Evolutionary conservation across 371 early-diverging fungal species (phyloP), one percentile per base, ranked within the genome.

Genomic region (Mortierella sp.): DNA sequence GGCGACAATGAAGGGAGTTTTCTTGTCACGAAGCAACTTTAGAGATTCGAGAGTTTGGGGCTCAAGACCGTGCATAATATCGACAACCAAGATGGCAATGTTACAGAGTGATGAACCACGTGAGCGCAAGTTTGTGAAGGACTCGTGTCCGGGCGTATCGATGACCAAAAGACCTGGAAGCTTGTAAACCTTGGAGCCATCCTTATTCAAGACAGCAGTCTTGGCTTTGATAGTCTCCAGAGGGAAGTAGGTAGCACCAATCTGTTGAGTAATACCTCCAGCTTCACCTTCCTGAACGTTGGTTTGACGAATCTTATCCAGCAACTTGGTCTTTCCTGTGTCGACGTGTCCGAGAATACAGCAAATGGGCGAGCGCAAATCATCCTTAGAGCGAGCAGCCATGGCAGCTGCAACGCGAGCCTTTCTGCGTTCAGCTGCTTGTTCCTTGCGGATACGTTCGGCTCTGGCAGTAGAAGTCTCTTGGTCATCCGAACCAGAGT

Each of bases 251-350:
- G 99, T 99, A 40, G 99, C 99, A 87, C 99, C 99, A 74, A 99
- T 99, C 85, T 99, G 99, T 87, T 99, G 99, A 38, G 99, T 99
- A 85, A 99, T 99, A 86, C 99, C 99, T 80, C 99, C 99, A 62
- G 99, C 99, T 93, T 99, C 99, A 71, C 97, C 96, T 74, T 97
- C 99, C 88, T 99, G 99, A 24, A 99, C 99, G 86, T 99, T 98
- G 55, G 99, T 99, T 84, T 99, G 99, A 72, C 99, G 94, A 85
- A 99, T 96, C 91, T 99, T 99, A 90, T 99, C 99, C 67, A 99
- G 90, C 62, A 99, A 87, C 85, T 99, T 99, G 48, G 99, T 99
- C 86, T 98, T 97, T 76, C 84, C 99, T 21, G 99, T 99, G 87
- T 99, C 99, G 83, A 99, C 99, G 91, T 99, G 99, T 65, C 99